Evolutionary conservation across 2,329 filamentous ascomycete species (phyloP).

Genomic region (Grosmannia serpens): DNA sequence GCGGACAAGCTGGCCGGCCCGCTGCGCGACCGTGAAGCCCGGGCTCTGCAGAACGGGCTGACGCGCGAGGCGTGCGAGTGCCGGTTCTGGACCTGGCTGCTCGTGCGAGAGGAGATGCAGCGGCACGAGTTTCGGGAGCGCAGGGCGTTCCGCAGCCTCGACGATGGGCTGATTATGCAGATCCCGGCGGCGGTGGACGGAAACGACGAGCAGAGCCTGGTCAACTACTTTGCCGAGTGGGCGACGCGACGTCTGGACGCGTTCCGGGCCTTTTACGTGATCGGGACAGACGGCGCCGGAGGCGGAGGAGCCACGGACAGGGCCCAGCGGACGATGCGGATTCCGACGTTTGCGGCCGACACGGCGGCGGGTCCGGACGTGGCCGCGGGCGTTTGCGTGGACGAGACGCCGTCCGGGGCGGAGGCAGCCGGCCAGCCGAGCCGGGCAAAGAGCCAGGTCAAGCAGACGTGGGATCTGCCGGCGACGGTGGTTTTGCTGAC

Average conservation of each 20-base stretch:
- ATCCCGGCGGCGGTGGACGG: constrained; percentile 37
- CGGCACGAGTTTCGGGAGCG: constrained; percentile 10
- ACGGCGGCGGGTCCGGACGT: constrained; percentile 26
- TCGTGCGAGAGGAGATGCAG: not conserved
- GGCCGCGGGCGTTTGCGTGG: not conserved
- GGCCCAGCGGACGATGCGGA: constrained; percentile 19
- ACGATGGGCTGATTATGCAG: constrained; percentile 29
- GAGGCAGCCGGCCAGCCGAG: not conserved
- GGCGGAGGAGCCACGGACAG: not conserved
- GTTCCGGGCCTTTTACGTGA: not conserved
- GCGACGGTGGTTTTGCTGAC: not conserved
- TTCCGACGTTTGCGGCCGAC: constrained; percentile 25
- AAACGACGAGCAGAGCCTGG: constrained; percentile 49
- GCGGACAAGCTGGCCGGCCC: constrained; percentile 9
- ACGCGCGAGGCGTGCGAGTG: constrained; percentile 13
- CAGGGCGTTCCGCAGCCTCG: constrained; percentile 18
- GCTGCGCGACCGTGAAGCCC: constrained; percentile 12
- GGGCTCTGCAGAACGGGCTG: constrained; percentile 17
- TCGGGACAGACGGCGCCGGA: not conserved
- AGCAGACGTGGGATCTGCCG: too few relatives aligned
- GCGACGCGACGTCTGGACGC: constrained; percentile 32
- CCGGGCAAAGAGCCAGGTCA: too few relatives aligned
- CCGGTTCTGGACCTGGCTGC: constrained; percentile 11
- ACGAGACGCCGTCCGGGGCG: not conserved
- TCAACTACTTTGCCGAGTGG: constrained; percentile 55